Evolutionary conservation across 2,329 filamentous ascomycete genomes (phyloP).

Genomic region (Aspergillus oerlinghausenensis): DNA sequence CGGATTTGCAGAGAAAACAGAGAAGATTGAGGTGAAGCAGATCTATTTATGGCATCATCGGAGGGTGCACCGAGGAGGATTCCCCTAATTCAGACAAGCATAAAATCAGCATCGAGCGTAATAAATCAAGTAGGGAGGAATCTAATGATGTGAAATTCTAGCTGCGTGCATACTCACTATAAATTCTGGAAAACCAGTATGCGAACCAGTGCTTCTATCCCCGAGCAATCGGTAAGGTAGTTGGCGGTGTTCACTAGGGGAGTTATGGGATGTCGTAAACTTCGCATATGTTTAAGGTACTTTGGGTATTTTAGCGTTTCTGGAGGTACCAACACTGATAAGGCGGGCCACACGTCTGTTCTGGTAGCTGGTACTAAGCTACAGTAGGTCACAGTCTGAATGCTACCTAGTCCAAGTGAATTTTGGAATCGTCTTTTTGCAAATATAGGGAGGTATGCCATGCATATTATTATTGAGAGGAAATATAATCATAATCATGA

Average conservation of each 20-base stretch:
- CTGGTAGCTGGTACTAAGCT: too few relatives aligned
- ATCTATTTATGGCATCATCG: not conserved
- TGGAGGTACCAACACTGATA: too few relatives aligned
- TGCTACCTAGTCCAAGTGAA: not conserved
- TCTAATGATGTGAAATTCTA: not conserved
- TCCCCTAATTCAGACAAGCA: not conserved
- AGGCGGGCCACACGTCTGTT: too few relatives aligned
- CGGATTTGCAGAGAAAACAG: not conserved
- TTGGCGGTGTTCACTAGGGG: not conserved
- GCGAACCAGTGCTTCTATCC: not conserved
- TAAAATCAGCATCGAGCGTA: not conserved
- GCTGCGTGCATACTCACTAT: not conserved
- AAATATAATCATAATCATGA: not conserved
- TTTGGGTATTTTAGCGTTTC: too few relatives aligned
- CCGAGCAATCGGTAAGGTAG: too few relatives aligned
- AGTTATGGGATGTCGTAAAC: not conserved
- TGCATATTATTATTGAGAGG: not conserved
- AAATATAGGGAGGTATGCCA: too few relatives aligned
- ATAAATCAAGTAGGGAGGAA: not conserved
- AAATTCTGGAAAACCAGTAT: not conserved
- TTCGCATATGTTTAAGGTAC: too few relatives aligned
- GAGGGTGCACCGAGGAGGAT: not conserved
- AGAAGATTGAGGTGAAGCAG: not conserved
- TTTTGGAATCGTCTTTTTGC: not conserved
- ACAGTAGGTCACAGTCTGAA: not conserved